Conservation (phyloP, 805 yeast genomes). For the Wickerhamomyces kurtzmanii region DNA sequence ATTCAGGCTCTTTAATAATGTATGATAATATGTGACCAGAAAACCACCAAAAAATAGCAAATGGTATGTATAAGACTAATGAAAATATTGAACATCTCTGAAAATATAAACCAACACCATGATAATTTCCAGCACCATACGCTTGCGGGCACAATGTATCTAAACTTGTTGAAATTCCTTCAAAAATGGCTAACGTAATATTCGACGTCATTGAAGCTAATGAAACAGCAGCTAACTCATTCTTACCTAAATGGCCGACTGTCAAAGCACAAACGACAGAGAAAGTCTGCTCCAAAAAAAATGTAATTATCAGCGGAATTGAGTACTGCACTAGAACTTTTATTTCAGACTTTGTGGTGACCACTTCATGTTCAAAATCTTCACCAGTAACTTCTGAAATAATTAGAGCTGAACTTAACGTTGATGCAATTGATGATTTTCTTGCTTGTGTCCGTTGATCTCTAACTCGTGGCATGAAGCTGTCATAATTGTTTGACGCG, state of each 20-base stretch:
- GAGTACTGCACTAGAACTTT: constrained; percentile 23
- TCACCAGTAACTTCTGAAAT: constrained; percentile 10
- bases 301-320: constrained; percentile 15
- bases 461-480: constrained; percentile 14
- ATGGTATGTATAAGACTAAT: constrained; percentile 38
- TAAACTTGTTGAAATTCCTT: constrained; percentile 74
- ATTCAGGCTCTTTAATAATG: constrained; percentile 40
- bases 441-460: constrained; percentile 6
- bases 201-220: constrained; percentile 78
- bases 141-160: constrained; percentile 85
- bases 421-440: constrained; percentile 14
- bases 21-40: constrained; percentile 30
- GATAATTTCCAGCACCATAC: constrained; percentile 64
- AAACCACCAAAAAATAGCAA: constrained; percentile 52
- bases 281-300: constrained; percentile 16
- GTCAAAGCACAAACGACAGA: constrained; percentile 17
- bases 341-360: constrained; percentile 25
- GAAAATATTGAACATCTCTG: constrained; percentile 67
- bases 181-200: constrained; percentile 70
- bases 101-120: constrained; percentile 63
- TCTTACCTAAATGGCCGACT: constrained; percentile 79
- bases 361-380: constrained; percentile 21
- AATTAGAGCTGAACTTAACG: too few relatives aligned
- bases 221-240: constrained; percentile 75
- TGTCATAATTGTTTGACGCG: constrained; percentile 8